Conservation (phyloP, 352 stramenopile species). For the Globisporangium radiosum region DNA sequence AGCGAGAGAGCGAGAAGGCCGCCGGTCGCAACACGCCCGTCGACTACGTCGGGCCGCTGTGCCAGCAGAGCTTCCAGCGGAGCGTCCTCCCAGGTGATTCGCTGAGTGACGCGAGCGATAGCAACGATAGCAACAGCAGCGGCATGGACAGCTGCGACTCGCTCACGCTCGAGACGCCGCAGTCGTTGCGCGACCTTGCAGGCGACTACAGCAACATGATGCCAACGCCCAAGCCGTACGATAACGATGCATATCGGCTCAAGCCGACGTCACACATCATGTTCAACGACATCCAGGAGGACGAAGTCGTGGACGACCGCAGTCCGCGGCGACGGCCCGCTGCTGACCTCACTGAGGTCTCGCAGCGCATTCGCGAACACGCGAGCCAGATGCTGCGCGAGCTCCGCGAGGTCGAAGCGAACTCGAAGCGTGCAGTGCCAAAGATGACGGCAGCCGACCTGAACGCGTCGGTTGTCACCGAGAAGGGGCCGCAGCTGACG, state of each 20-base stretch:
- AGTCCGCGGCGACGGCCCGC: slow-evolving; percentile 5
- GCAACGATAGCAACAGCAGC: background rate
- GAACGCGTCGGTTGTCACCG: slow-evolving; percentile 22
- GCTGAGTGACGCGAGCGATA: slow-evolving; percentile 15
- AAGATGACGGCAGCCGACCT: slow-evolving; percentile 49
- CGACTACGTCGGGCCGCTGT: slow-evolving; percentile 41
- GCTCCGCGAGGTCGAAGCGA: slow-evolving; percentile 25
- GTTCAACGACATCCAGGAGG: slow-evolving; percentile 63
- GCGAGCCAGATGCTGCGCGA: slow-evolving; percentile 21
- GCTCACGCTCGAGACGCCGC: slow-evolving; percentile 15
- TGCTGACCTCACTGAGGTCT: slow-evolving; percentile 45
- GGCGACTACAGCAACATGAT: slow-evolving; percentile 19
- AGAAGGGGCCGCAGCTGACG: slow-evolving; percentile 27
- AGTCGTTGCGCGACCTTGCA: slow-evolving; percentile 19
- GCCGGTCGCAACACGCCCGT: slow-evolving; percentile 20
- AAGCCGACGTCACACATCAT: slow-evolving; percentile 19
- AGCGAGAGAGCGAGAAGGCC: slow-evolving; percentile 20
- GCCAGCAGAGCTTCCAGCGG: slow-evolving; percentile 36
- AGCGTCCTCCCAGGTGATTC: slow-evolving; percentile 19
- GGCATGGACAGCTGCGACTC: slow-evolving; percentile 11
- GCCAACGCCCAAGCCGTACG: slow-evolving; percentile 22
- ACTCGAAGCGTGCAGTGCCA: slow-evolving; percentile 13
- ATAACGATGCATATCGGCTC: slow-evolving; percentile 4
- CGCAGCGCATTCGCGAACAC: slow-evolving; percentile 44
- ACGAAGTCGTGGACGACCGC: slow-evolving; percentile 24